Evolutionary conservation across 2,329 filamentous ascomycete genomes (phyloP), one percentile per base, ranked within the genome.

Genomic region (Chaetomium globosum): DNA sequence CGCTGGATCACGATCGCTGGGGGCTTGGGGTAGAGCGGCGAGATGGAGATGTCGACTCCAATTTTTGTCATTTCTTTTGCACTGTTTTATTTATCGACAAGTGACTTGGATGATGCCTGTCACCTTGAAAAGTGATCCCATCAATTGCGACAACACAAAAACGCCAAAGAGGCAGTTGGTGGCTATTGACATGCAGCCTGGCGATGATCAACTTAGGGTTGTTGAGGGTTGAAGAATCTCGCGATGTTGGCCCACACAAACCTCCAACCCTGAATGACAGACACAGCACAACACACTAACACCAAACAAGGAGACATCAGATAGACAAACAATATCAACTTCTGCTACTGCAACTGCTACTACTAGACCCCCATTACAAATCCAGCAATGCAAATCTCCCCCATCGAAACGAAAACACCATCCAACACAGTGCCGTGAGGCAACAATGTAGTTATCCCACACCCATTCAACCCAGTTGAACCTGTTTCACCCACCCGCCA

Each of bases 1-100:
- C 80, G 81, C 78, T 86, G 87, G 87, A 89, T 83, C 77, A 88
- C 87, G 85, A 82, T 82, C 80, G 82, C 79, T 81, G 75, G 81
- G 83, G 84, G 84, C 77, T 78, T 87, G 85, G 82, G 80, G 78
- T 81, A 78, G 78, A 73, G 75, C 75, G 75, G 77, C 77, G 81
- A 81, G 84, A 84, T 85, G 80, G 84, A 81, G 79, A 80, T 75
- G 79, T 78, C 82, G 71, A 85, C 82, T 80, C 75, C 76, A 57
- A 60, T 70, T 70, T 75, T 73, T 43, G 30, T 54, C 39, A 2
- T 10, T 53, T 46, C 54, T 57, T 63, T 56, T 19, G 3, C 1
- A 12, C 16, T 16, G 26, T 55, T 21, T 43, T 23, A 26, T 49
- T 39, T 53, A 19, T 28, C 19, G 6, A 7, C 21, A 19, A 12